phyloP scores from a whole-genome alignment of 371 early-diverging fungal species.

The Apophysomyces ossiformis region DNA sequence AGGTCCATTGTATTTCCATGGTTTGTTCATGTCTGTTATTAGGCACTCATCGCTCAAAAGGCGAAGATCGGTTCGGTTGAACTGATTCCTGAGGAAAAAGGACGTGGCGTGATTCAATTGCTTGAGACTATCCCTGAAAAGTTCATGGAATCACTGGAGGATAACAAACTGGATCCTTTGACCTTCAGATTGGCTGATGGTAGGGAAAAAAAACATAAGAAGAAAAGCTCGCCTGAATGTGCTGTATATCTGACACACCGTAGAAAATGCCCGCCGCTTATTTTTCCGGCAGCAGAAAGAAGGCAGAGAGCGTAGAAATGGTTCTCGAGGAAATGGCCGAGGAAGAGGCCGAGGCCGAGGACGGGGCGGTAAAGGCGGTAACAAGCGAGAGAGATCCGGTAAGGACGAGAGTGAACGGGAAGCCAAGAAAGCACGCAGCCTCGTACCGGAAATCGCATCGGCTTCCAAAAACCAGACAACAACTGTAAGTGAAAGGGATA shows the following conservation, averaged over 20 bases:
- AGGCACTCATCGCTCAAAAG: constrained; percentile 10
- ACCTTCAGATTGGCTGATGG: constrained; percentile 28
- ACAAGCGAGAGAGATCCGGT: constrained; percentile 9
- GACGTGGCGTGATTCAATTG: constrained; percentile 41
- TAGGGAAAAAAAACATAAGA: constrained; percentile 8
- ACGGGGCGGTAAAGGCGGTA: constrained; percentile 12
- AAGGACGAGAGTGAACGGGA: background rate
- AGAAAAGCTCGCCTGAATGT: background rate
- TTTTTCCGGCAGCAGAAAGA: constrained; percentile 31
- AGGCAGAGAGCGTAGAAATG: constrained; percentile 12
- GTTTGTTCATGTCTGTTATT: background rate
- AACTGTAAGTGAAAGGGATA: background rate
- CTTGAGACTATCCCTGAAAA: constrained; percentile 36
- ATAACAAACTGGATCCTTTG: constrained; percentile 32
- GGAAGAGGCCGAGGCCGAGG: constrained; percentile 30
- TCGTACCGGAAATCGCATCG: background rate
- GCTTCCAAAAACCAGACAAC: background rate
- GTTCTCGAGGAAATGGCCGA: constrained; percentile 25
- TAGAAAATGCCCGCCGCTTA: constrained; percentile 25
- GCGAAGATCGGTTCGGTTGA: constrained; percentile 20
- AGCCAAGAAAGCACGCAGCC: background rate
- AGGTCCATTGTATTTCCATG: background rate
- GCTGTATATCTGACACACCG: background rate
- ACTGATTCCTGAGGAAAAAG: constrained; percentile 12
- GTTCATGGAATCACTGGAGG: constrained; percentile 31